Percentiles rank a stretch among this genome's conserved stretches.
Conservation (phyloP, 305 asterid species). For the Nicotiana rustica region DNA sequence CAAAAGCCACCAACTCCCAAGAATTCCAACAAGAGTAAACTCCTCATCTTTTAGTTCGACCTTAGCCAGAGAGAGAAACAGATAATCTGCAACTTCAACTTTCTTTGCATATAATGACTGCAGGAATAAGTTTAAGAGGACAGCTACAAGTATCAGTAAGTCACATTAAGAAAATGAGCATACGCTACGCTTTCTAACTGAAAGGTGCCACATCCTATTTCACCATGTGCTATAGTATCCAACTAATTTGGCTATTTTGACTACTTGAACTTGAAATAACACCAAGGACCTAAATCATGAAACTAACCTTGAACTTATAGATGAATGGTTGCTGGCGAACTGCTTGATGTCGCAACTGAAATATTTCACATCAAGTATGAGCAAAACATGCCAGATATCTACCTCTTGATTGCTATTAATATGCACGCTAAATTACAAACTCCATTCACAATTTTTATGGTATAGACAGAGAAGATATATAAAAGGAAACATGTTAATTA, state of each 20-base stretch:
- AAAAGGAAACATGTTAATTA: background rate
- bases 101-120: constrained; percentile 49
- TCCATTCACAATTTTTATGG: background rate
- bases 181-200: background rate
- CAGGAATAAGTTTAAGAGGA: constrained; percentile 24
- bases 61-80: constrained; percentile 52
- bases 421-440: background rate
- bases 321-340: constrained; percentile 45
- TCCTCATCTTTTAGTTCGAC: constrained; percentile 51
- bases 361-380: constrained; percentile 23
- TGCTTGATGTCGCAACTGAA: constrained; percentile 50
- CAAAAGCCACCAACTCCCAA: constrained; percentile 59
- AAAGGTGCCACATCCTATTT: background rate
- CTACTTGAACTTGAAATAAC: background rate
- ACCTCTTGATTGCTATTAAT: background rate
- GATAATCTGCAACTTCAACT: constrained; percentile 62
- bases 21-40: constrained; percentile 46
- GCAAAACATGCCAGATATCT: constrained; percentile 16
- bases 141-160: background rate
- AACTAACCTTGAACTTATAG: constrained; percentile 51
- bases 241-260: background rate
- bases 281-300: background rate
- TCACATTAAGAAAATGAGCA: background rate
- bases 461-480: background rate
- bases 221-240: background rate